These are phyloP conservation scores for Alloteropsis semialata DNA, from an alignment of 176 grass and related monocot species.

Conservation along the genomic window DNA sequence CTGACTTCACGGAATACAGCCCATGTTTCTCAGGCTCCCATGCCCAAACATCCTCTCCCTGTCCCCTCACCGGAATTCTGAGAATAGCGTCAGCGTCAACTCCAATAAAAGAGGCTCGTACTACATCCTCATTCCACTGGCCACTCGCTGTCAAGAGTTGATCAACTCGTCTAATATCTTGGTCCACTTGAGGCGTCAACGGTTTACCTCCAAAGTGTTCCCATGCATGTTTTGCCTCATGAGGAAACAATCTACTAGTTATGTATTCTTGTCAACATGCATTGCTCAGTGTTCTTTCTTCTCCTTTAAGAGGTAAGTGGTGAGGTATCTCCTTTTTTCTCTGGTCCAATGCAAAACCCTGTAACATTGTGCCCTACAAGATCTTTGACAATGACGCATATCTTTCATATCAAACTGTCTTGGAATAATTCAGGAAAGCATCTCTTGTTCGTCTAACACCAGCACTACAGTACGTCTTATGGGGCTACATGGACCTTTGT, in stretches of 20 bases:
- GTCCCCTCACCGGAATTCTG: too few species aligned
- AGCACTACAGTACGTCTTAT: slow-evolving; percentile 17
- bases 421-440: slow-evolving; percentile 48
- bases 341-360: slow-evolving; percentile 28
- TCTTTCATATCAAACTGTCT: slow-evolving; percentile 33
- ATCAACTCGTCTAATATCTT: too few species aligned
- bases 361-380: slow-evolving; percentile 22
- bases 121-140: too few species aligned
- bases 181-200: too few species aligned
- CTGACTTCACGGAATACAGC: too few species aligned
- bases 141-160: too few species aligned
- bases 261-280: not conserved
- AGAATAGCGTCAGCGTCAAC: too few species aligned
- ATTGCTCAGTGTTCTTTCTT: slow-evolving; percentile 2
- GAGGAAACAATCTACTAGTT: not conserved
- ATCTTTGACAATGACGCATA: slow-evolving; percentile 47
- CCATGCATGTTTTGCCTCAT: not conserved
- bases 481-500: slow-evolving; percentile 16
- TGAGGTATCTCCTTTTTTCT: not conserved
- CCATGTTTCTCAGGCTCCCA: too few species aligned
- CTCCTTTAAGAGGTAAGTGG: slow-evolving; percentile 13
- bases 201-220: too few species aligned
- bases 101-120: too few species aligned
- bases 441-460: slow-evolving; percentile 29
- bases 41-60: too few species aligned